Conservation (phyloP, 768 basidiomycete species). For the Mrakia gelida region DNA sequence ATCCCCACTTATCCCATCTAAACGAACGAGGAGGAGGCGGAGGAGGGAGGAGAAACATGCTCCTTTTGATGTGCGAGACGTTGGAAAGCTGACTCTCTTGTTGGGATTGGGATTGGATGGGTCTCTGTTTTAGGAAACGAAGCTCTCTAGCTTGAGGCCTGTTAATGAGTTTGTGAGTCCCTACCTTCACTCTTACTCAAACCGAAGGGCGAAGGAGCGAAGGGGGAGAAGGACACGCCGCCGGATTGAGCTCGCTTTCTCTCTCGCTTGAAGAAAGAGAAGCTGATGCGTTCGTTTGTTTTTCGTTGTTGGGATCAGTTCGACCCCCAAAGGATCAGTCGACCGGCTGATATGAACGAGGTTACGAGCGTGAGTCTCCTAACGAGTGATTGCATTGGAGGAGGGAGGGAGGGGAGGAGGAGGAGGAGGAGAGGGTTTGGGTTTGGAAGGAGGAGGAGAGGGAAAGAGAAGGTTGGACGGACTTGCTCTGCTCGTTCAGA, state of each 20-base stretch:
- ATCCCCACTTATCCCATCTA: too few species aligned
- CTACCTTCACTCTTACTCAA: too few species aligned
- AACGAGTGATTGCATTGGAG: background rate
- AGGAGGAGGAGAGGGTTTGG: too few species aligned
- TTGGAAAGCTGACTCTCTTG: background rate
- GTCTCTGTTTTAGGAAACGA: background rate
- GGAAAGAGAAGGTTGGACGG: background rate
- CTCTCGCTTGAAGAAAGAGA: background rate
- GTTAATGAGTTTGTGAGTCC: conserved; percentile 6
- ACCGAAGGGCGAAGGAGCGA: background rate
- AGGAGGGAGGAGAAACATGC: background rate
- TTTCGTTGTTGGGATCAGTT: conserved; percentile 35
- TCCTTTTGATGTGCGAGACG: too few species aligned
- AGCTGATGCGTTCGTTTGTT: background rate
- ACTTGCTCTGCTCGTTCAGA: background rate
- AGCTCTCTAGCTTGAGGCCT: background rate
- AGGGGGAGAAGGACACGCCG: background rate
- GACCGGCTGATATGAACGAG: conserved; percentile 45
- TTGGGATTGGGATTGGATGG: background rate
- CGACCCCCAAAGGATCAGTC: conserved; percentile 43
- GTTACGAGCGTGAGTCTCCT: conserved; percentile 41
- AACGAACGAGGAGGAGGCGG: too few species aligned
- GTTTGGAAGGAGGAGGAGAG: background rate
- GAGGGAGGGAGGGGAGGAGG: too few species aligned
- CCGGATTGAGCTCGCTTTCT: background rate